Percentiles rank a stretch among this genome's conserved stretches.
Evolutionary conservation across 768 basidiomycete genomes (phyloP).

Genomic region (Lentinus brumalis): DNA sequence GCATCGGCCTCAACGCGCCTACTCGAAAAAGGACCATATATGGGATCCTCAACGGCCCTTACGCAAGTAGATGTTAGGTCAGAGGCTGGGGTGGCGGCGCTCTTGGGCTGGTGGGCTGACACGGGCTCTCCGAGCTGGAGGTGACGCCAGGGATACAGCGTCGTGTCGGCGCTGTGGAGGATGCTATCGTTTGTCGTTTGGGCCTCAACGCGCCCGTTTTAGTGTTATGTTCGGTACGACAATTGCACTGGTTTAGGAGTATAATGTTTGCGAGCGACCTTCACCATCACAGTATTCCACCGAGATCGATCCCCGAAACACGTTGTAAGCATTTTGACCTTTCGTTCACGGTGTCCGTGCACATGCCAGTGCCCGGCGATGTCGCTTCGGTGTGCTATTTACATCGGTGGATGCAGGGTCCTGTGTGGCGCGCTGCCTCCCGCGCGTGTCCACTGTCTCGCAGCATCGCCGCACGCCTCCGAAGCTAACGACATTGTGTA

Average conservation of each 20-base stretch:
- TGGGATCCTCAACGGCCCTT: conserved; percentile 36
- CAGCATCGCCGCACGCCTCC: too few relatives aligned
- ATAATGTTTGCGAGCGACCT: not conserved
- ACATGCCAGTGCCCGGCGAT: too few relatives aligned
- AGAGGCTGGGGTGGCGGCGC: conserved; percentile 22
- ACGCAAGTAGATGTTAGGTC: conserved; percentile 10
- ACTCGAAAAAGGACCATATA: conserved; percentile 27
- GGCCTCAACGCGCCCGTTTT: conserved; percentile 31
- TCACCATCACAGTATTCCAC: too few relatives aligned
- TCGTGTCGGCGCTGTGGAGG: conserved; percentile 7
- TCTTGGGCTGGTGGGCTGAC: conserved; percentile 18
- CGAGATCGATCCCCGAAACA: too few relatives aligned
- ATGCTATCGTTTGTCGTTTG: conserved; percentile 19
- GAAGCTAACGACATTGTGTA: not conserved
- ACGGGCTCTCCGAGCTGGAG: conserved; percentile 2
- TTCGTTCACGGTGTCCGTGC: too few relatives aligned
- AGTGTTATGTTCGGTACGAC: conserved; percentile 4
- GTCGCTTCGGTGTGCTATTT: too few relatives aligned
- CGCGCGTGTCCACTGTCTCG: too few relatives aligned
- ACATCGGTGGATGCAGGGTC: too few relatives aligned
- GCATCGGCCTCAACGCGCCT: conserved; percentile 62
- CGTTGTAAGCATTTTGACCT: too few relatives aligned
- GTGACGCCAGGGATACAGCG: conserved; percentile 8
- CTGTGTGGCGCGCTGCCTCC: not conserved
- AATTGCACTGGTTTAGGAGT: conserved; percentile 1